Base-by-base conservation (phyloP, 1,139 yeast genomes). In the Geotrichum europaeum region DNA sequence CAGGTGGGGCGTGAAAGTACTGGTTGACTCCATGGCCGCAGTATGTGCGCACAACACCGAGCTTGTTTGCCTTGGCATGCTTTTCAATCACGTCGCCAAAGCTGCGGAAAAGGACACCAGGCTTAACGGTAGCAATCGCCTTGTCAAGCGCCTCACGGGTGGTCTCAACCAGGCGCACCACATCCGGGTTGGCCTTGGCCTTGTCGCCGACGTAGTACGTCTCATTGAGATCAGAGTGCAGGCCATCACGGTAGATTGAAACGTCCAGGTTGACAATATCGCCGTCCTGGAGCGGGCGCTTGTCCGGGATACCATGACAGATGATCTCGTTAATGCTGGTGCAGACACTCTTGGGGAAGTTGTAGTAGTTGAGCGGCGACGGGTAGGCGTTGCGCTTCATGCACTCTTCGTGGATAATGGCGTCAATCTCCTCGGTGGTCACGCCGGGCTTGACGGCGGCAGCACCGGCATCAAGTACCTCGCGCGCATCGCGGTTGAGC, bases 241-340 rank as follows among this genome's bases (percentile, higher is more conserved):
- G 84, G 0, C 99, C 99, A 68, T 87, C 84, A 74, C 87, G 84
- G 77, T 81, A 94, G 60, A 95, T 75, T 3, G 97, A 81, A 56
- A 95, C 90, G 73, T 95, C 99, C 66, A 95, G 78, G 73, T 95
- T 95, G 66, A 95, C 81, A 67, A 95, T 94, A 73, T 95, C 99
- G 59, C 99, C 99, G 69, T 94, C 98, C 72, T 89, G 77, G 65
- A 95, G 79, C 50, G 84, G 84, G 60, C 92, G 83, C 76, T 88
- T 81, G 74, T 95, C 99, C 30, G 99, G 99, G 63, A 94, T 89
- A 66, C 99, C 99, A 74, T 94, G 99, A 73, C 99, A 94, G 64
- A 94, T 89, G 62, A 91, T 86, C 77, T 94, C 99, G 74, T 95
- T 92, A 51, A 95, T 85, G 6, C 97, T 90, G 0, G 97, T 90